Percentiles rank a stretch among this genome's conserved stretches.
These are phyloP conservation scores for Globisporangium splendens DNA, from an alignment of 352 stramenopile species.

Conservation along the genomic window DNA sequence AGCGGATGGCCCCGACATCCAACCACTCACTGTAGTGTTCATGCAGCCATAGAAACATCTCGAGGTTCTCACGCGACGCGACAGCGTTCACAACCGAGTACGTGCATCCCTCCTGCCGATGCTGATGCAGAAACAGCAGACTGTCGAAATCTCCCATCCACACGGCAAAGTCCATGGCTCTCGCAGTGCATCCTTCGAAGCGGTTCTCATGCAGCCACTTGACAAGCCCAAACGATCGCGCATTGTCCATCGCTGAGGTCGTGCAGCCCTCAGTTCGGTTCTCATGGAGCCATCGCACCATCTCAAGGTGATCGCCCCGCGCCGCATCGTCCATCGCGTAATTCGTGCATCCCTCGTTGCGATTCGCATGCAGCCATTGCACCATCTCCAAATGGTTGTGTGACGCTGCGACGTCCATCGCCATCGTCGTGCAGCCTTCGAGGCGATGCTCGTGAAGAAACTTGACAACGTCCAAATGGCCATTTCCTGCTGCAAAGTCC, in stretches of 20 bases:
- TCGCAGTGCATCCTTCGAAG: neutral
- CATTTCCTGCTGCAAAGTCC: neutral
- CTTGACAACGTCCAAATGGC: too few relatives aligned
- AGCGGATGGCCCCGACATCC: neutral
- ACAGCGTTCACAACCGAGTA: neutral
- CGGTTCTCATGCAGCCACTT: neutral
- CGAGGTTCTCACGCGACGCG: neutral
- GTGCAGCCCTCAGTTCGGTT: conserved; percentile 1
- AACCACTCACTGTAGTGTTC: neutral
- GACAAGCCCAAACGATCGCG: neutral
- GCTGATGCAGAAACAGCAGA: too few relatives aligned
- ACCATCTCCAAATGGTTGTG: neutral
- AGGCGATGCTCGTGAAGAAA: too few relatives aligned
- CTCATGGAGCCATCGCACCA: neutral
- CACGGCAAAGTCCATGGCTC: neutral
- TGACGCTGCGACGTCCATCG: neutral
- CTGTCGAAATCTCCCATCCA: neutral
- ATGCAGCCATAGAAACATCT: conserved; percentile 1
- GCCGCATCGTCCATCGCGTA: conserved; percentile 2
- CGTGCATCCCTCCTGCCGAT: neutral
- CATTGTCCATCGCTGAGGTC: too few relatives aligned
- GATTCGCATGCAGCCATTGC: conserved; percentile 7
- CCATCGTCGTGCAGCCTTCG: neutral
- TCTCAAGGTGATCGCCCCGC: neutral
- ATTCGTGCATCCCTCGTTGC: neutral